Percentiles rank a stretch among this genome's conserved stretches.
Evolutionary conservation across 495 filamentous ascomycete genomes (phyloP).

Genomic region (Aspergillus saccharolyticus): DNA sequence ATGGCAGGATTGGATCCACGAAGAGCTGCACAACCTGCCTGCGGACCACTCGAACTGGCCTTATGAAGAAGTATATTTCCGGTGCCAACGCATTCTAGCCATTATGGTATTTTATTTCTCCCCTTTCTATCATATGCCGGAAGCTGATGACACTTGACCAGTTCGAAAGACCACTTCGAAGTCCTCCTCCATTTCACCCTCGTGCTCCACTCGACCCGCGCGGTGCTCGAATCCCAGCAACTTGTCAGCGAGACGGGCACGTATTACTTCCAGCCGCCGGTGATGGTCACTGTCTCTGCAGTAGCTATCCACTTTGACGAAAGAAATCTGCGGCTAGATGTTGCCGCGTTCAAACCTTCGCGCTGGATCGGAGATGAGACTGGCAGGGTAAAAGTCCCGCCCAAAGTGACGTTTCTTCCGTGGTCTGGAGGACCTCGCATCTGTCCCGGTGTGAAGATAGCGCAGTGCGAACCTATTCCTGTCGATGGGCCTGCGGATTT

Average conservation of each 20-base stretch:
- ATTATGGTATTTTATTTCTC: slow-evolving; percentile 27
- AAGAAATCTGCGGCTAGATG: slow-evolving; percentile 41
- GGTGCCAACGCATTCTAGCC: slow-evolving; percentile 39
- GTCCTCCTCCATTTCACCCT: slow-evolving; percentile 48
- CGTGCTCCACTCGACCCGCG: slow-evolving; percentile 37
- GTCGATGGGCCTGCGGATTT: neutral
- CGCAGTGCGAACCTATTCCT: slow-evolving; percentile 13
- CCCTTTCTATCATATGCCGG: no score
- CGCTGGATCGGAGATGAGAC: slow-evolving; percentile 39
- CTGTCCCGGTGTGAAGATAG: slow-evolving; percentile 49
- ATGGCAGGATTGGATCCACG: slow-evolving; percentile 44
- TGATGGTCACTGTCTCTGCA: slow-evolving; percentile 24
- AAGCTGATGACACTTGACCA: no score
- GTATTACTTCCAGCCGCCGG: slow-evolving; percentile 26
- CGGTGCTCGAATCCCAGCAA: slow-evolving; percentile 24
- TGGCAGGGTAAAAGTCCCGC: slow-evolving; percentile 21
- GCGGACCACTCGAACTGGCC: slow-evolving; percentile 7
- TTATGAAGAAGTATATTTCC: slow-evolving; percentile 33
- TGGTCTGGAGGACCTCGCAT: slow-evolving; percentile 46
- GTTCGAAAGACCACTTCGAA: no score
- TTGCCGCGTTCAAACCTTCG: slow-evolving; percentile 45
- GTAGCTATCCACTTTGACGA: slow-evolving; percentile 36
- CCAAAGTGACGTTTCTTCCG: slow-evolving; percentile 36
- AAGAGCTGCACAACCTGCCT: slow-evolving; percentile 31
- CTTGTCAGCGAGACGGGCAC: slow-evolving; percentile 18